phyloP scores from a whole-genome alignment of 2,329 filamentous ascomycete species.

The Fusarium sambucinum region DNA sequence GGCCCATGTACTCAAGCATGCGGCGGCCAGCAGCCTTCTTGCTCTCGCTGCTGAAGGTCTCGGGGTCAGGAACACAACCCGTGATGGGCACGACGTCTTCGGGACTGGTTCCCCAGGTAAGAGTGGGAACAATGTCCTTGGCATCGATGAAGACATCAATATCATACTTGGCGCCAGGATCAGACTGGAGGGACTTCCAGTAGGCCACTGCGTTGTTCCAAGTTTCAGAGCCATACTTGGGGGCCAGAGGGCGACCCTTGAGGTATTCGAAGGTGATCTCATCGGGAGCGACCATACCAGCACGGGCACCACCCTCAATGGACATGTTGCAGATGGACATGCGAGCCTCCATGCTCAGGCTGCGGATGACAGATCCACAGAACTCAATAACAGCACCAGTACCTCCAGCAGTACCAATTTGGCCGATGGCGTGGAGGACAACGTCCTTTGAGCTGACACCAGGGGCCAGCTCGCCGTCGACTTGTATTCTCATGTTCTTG shows the following conservation, averaged over 20 bases:
- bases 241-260: constrained; percentile 88
- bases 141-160: constrained; percentile 89
- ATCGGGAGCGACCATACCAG: constrained; percentile 97
- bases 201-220: constrained; percentile 91
- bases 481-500: constrained; percentile 98
- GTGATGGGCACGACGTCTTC: constrained; percentile 97
- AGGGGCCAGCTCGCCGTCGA: constrained; percentile 88
- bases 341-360: constrained; percentile 92
- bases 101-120: constrained; percentile 97
- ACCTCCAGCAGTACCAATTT: constrained; percentile 94
- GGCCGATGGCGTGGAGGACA: constrained; percentile 90
- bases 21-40: constrained; percentile 85
- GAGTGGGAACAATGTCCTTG: constrained; percentile 92
- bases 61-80: constrained; percentile 88
- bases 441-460: constrained; percentile 98
- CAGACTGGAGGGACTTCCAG: constrained; percentile 88
- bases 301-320: constrained; percentile 93
- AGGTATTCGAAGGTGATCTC: constrained; percentile 95
- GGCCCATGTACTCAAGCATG: constrained; percentile 96
- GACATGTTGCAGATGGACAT: constrained; percentile 99
- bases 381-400: constrained; percentile 97
- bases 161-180: constrained; percentile 90
- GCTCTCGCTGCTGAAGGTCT: constrained; percentile 81
- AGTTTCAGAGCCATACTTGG: constrained; percentile 83
- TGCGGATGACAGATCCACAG: constrained; percentile 91